phyloP scores from a whole-genome alignment of 2,329 filamentous ascomycete species.

The Furcasterigmium furcatum region DNA sequence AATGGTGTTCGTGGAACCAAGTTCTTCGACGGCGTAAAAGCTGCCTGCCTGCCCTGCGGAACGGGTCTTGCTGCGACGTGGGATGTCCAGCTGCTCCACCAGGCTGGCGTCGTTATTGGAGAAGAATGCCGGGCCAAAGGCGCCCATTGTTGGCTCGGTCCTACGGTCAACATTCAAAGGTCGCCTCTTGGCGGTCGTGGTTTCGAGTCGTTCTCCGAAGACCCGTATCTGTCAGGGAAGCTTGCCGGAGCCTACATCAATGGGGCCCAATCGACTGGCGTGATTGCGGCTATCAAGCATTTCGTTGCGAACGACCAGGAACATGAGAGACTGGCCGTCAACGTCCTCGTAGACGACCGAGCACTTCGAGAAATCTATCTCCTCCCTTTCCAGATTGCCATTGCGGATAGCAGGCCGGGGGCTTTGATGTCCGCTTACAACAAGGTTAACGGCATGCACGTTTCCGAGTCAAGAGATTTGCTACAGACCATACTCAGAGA shows the following conservation, averaged over 20 bases:
- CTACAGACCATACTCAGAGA: conserved; percentile 47
- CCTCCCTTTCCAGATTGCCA: conserved; percentile 54
- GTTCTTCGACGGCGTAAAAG: conserved; percentile 61
- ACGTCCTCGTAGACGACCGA: conserved; percentile 50
- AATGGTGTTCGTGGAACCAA: conserved; percentile 66
- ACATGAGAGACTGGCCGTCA: conserved; percentile 52
- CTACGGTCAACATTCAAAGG: conserved; percentile 61
- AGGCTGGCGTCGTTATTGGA: conserved; percentile 47
- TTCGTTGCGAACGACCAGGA: conserved; percentile 62
- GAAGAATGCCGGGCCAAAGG: conserved; percentile 52
- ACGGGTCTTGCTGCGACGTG: conserved; percentile 56
- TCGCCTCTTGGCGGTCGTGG: conserved; percentile 55
- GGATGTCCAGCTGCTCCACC: conserved; percentile 47
- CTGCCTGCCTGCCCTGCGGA: conserved; percentile 58
- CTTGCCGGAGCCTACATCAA: conserved; percentile 49
- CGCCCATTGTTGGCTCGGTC: conserved; percentile 55
- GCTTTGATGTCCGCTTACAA: conserved; percentile 60
- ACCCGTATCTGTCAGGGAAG: conserved; percentile 53
- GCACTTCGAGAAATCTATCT: conserved; percentile 55
- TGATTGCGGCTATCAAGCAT: conserved; percentile 57
- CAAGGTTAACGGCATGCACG: conserved; percentile 53
- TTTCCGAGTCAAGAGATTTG: conserved; percentile 48
- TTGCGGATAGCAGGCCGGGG: conserved; percentile 47
- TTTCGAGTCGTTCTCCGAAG: conserved; percentile 57
- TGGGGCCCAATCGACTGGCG: conserved; percentile 52